Evolutionary conservation across 2,329 filamentous ascomycete genomes (phyloP).

Genomic region (Arthrobotrys conoides): DNA sequence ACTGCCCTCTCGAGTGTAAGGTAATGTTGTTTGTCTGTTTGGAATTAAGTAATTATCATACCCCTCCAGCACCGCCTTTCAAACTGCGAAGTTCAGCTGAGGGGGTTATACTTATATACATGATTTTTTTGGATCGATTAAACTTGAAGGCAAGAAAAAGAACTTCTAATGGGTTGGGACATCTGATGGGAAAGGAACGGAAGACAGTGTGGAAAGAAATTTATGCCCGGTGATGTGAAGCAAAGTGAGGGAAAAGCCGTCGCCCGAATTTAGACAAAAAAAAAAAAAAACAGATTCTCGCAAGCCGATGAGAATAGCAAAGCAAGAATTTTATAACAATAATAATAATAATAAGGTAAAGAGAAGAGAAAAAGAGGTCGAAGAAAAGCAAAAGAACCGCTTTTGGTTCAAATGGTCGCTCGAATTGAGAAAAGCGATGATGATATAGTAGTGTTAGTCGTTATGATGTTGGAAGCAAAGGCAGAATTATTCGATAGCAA

Average conservation of each 20-base stretch:
- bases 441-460: constrained; percentile 28
- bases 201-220: not conserved
- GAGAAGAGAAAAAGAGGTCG: not conserved
- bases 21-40: not conserved
- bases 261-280: constrained; percentile 10
- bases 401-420: constrained; percentile 13
- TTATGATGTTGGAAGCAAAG: not conserved
- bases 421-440: not conserved
- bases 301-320: not conserved
- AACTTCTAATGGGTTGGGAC: not conserved
- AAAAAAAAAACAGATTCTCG: constrained; percentile 2
- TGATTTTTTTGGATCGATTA: not conserved
- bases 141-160: not conserved
- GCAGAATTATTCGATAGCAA: not conserved
- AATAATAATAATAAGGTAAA: constrained; percentile 3
- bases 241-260: constrained; percentile 5
- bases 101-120: constrained; percentile 13
- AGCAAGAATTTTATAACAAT: constrained; percentile 19
- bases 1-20: too few species aligned
- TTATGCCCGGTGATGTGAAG: constrained; percentile 19
- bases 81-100: not conserved
- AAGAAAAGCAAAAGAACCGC: constrained; percentile 1
- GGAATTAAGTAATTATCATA: not conserved
- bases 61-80: not conserved
- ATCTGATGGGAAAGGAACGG: constrained; percentile 12